A percentile compares a stretch with the other conserved stretches of the same genome.
These are phyloP conservation scores for Pneumocystis oryctolagi DNA, from an alignment of 1,139 yeast species.

Conservation along the genomic window DNA sequence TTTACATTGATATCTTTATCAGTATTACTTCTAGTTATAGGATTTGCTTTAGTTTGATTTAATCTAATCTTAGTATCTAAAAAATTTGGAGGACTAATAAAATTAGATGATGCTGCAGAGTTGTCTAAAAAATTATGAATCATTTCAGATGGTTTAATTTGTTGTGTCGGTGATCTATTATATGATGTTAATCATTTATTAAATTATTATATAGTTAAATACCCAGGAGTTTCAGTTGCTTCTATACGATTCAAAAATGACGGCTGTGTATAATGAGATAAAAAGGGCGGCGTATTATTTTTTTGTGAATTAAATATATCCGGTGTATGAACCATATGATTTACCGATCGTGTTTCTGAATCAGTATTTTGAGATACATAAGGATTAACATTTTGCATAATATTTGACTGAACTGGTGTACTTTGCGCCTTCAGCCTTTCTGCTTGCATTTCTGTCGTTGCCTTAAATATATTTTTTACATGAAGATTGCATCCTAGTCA, in stretches of 20 bases:
- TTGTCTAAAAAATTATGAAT: neutral
- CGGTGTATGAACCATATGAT: neutral
- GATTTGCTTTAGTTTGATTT: neutral
- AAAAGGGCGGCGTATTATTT: neutral
- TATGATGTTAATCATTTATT: neutral
- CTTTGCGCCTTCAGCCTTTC: neutral
- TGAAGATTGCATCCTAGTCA: slow-evolving; percentile 36
- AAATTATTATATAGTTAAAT: neutral
- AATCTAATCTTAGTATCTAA: neutral
- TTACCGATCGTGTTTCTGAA: neutral
- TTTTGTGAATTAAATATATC: neutral
- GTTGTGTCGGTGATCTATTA: neutral
- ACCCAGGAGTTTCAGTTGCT: neutral
- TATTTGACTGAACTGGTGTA: neutral
- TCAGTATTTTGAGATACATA: neutral
- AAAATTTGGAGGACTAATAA: neutral
- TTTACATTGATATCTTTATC: neutral
- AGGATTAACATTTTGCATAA: neutral
- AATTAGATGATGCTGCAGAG: neutral
- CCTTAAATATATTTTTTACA: slow-evolving; percentile 39
- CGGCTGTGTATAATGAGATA: neutral
- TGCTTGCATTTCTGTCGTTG: neutral
- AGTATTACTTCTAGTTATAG: neutral
- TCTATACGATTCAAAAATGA: neutral
- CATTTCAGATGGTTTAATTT: neutral